Conservation (phyloP, 192 early-diverging fungal species). For the Backusella psychrophila region DNA sequence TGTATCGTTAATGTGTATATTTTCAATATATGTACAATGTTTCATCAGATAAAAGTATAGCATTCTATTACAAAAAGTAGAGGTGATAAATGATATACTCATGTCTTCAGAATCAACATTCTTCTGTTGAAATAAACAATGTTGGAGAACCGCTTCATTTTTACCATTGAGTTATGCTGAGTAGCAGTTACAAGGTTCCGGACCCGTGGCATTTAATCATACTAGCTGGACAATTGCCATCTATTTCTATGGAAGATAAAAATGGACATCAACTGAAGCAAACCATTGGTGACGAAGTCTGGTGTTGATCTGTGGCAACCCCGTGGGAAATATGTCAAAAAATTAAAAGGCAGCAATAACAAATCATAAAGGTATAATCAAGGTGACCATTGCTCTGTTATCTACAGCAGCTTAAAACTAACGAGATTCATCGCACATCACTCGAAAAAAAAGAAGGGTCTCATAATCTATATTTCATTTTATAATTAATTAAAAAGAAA, state of each 20-base stretch:
- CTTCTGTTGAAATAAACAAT: neutral
- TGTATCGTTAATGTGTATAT: too few species aligned
- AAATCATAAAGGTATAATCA: neutral
- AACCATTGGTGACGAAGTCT: constrained; percentile 1
- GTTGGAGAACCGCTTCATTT: neutral
- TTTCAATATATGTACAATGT: too few species aligned
- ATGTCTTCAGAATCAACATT: neutral
- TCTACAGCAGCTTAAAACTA: neutral
- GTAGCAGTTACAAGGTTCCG: neutral
- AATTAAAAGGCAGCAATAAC: neutral
- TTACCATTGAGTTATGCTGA: neutral
- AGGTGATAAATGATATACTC: too few species aligned
- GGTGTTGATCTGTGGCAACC: neutral
- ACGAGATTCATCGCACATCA: neutral
- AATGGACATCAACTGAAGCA: neutral
- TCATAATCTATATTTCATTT: neutral
- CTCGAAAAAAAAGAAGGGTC: neutral
- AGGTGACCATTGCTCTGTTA: neutral
- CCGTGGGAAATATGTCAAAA: neutral
- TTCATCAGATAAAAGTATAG: too few species aligned
- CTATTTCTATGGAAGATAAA: neutral
- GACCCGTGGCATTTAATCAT: neutral
- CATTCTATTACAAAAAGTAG: neutral
- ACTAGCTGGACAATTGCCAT: neutral
- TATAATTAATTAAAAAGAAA: neutral